Conservation (phyloP, 192 early-diverging fungal species). For the Coemansia guatemalensis region DNA sequence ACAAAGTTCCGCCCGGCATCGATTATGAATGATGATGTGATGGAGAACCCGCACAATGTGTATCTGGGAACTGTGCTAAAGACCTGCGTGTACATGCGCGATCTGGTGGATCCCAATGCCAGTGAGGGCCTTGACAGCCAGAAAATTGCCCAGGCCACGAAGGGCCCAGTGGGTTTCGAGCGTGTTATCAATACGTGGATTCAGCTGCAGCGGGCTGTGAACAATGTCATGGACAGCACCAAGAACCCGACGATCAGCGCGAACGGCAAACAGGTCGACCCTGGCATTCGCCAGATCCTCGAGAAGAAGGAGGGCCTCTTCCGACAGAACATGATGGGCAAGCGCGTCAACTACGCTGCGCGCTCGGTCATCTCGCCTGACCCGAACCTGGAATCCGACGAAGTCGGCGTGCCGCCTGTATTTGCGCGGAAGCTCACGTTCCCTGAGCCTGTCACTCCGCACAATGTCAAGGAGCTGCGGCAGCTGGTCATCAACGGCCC, state of each 20-base stretch:
- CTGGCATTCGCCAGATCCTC: slow-evolving; percentile 91
- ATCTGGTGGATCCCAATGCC: slow-evolving; percentile 45
- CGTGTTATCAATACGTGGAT: slow-evolving; percentile 64
- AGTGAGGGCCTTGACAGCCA: slow-evolving; percentile 17
- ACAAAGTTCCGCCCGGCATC: slow-evolving; percentile 92
- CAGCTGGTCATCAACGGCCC: slow-evolving; percentile 95
- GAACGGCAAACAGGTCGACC: slow-evolving; percentile 69
- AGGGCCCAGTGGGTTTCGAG: slow-evolving; percentile 42
- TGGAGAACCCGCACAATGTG: slow-evolving; percentile 96
- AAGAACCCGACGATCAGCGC: slow-evolving; percentile 69
- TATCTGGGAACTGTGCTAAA: slow-evolving; percentile 83
- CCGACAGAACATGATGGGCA: slow-evolving; percentile 99
- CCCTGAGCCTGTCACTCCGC: slow-evolving; percentile 95
- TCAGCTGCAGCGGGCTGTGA: slow-evolving; percentile 84
- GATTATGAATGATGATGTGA: slow-evolving; percentile 82
- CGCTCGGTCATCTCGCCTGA: slow-evolving; percentile 98
- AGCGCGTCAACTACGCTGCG: slow-evolving; percentile 99
- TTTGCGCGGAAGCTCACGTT: slow-evolving; percentile 96
- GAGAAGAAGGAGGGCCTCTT: slow-evolving; percentile 99
- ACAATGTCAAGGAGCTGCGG: slow-evolving; percentile 91
- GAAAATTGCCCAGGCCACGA: slow-evolving; percentile 14
- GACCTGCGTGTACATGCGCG: slow-evolving; percentile 66
- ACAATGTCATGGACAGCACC: slow-evolving; percentile 90
- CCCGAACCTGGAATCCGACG: slow-evolving; percentile 95
- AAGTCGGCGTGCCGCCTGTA: slow-evolving; percentile 96